Conservation (phyloP, 2,329 filamentous ascomycete genomes). For the Apiospora sp. region DNA sequence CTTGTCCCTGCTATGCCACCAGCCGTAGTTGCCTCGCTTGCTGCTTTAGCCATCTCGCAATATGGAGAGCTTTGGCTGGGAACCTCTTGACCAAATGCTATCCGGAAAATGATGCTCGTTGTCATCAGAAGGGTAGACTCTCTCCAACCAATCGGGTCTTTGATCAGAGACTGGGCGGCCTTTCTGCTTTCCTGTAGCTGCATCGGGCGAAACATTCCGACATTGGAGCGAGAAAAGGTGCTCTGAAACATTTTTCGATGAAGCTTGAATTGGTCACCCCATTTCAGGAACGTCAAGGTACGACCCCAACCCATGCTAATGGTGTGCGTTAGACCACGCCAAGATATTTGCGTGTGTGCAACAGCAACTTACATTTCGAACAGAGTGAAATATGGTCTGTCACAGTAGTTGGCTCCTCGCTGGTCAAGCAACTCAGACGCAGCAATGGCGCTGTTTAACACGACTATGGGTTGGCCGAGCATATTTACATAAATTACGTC, state of each 20-base stretch:
- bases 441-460: slow-evolving; percentile 47
- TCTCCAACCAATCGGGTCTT: slow-evolving; percentile 34
- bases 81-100: slow-evolving; percentile 38
- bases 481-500: slow-evolving; percentile 46
- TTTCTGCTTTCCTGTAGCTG: slow-evolving; percentile 43
- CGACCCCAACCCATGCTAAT: slow-evolving; percentile 37
- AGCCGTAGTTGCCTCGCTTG: slow-evolving; percentile 30
- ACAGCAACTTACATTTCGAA: slow-evolving; percentile 35
- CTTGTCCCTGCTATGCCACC: slow-evolving; percentile 43
- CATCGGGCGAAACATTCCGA: slow-evolving; percentile 43
- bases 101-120: slow-evolving; percentile 39
- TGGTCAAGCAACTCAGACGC: slow-evolving; percentile 50
- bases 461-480: slow-evolving; percentile 46
- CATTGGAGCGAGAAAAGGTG: slow-evolving; percentile 46
- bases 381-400: slow-evolving; percentile 49
- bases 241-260: slow-evolving; percentile 51
- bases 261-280: slow-evolving; percentile 48
- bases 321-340: background rate
- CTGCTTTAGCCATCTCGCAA: slow-evolving; percentile 31
- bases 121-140: slow-evolving; percentile 36
- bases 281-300: slow-evolving; percentile 40
- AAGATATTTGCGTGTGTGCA: background rate
- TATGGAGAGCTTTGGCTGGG: slow-evolving; percentile 36
- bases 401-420: slow-evolving; percentile 48
- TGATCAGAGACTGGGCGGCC: slow-evolving; percentile 37